Conservation (phyloP, 805 yeast genomes). For the Lachancea fermentati region DNA sequence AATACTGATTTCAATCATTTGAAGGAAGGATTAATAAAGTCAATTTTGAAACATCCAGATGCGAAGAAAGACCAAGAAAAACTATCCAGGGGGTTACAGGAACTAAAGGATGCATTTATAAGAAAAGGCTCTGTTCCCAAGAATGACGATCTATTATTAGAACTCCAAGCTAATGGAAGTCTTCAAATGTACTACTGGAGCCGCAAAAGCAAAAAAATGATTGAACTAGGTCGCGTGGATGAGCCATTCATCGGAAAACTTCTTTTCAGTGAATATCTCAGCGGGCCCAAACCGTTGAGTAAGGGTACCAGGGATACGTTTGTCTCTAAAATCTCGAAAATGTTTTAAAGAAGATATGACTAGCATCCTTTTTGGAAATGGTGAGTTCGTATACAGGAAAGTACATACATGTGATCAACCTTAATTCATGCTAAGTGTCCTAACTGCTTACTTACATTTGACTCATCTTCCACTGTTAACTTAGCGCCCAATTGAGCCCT, state of each 20-base stretch:
- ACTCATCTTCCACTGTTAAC: slow-evolving; percentile 11
- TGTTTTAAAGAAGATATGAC: not conserved
- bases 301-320: slow-evolving; percentile 25
- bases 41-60: slow-evolving; percentile 62
- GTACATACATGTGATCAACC: too few relatives aligned
- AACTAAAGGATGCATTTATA: slow-evolving; percentile 56
- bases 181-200: slow-evolving; percentile 42
- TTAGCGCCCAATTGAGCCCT: slow-evolving; percentile 14
- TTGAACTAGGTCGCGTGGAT: slow-evolving; percentile 51
- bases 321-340: slow-evolving; percentile 14
- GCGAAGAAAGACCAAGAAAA: slow-evolving; percentile 46
- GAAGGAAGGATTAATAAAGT: slow-evolving; percentile 81
- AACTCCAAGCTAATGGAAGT: slow-evolving; percentile 44
- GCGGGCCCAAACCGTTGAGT: slow-evolving; percentile 42
- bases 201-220: slow-evolving; percentile 33
- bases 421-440: slow-evolving; percentile 3
- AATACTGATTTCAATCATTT: slow-evolving; percentile 89
- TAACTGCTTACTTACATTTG: slow-evolving; percentile 9
- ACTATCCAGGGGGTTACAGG: slow-evolving; percentile 58
- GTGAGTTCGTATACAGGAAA: too few relatives aligned
- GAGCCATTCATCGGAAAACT: slow-evolving; percentile 60
- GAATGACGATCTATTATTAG: slow-evolving; percentile 60
- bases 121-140: slow-evolving; percentile 70
- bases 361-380: too few relatives aligned
- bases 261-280: slow-evolving; percentile 70